A percentile compares a stretch with the other conserved stretches of the same genome.
Evolutionary conservation across 208 protist genomes (phyloP).

Genomic region (Vickermania spadyakhi): DNA sequence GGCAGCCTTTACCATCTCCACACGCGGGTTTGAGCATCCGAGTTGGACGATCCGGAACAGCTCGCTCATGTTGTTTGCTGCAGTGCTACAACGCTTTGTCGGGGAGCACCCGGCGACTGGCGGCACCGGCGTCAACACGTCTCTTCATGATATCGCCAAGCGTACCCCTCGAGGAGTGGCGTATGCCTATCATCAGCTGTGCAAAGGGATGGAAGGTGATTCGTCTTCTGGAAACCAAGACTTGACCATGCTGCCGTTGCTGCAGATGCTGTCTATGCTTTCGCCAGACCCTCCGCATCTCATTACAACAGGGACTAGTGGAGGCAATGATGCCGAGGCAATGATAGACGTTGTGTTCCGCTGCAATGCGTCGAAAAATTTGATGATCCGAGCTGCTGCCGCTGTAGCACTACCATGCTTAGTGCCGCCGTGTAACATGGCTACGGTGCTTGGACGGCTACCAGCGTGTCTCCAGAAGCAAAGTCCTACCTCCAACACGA

Average conservation of each 20-base stretch:
- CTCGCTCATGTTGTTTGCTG: slow-evolving; percentile 86
- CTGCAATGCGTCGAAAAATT: slow-evolving; percentile 40
- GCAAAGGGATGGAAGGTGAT: background rate
- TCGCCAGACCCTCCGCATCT: slow-evolving; percentile 61
- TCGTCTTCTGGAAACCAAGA: background rate
- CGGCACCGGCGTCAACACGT: slow-evolving; percentile 72
- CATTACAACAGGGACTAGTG: slow-evolving; percentile 9
- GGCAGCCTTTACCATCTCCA: slow-evolving; percentile 72
- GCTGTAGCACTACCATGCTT: slow-evolving; percentile 67
- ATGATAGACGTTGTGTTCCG: slow-evolving; percentile 48
- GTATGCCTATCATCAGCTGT: slow-evolving; percentile 47
- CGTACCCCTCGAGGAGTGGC: slow-evolving; percentile 51
- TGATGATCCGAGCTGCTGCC: slow-evolving; percentile 77
- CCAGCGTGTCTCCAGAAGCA: background rate
- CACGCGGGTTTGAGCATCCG: slow-evolving; percentile 63
- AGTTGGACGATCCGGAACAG: slow-evolving; percentile 89
- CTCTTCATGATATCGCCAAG: slow-evolving; percentile 59
- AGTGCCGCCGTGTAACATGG: slow-evolving; percentile 25
- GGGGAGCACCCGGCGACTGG: slow-evolving; percentile 78
- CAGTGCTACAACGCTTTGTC: slow-evolving; percentile 85
- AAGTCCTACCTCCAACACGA: slow-evolving; percentile 20
- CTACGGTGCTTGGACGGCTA: slow-evolving; percentile 3
- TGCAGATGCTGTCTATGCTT: slow-evolving; percentile 89
- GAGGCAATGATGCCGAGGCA: slow-evolving; percentile 13
- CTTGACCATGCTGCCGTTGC: slow-evolving; percentile 72